Percentiles rank a stretch among this genome's conserved stretches.
Evolutionary conservation across 352 stramenopile species (phyloP).

Genomic region (Globisporangium emineosum): DNA sequence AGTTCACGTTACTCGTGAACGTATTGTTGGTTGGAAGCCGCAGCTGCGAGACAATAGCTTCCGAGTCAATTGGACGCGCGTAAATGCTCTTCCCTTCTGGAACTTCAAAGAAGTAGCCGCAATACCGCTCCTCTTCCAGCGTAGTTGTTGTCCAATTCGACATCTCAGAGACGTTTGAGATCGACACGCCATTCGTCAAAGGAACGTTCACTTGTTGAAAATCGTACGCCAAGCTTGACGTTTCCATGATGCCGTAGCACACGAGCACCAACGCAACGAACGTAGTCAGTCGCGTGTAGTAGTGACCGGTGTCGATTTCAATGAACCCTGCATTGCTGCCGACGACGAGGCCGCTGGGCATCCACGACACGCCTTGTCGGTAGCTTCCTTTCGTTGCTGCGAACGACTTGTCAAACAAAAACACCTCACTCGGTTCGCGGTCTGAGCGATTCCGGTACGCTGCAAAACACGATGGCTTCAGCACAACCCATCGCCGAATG

Average conservation of each 20-base stretch:
- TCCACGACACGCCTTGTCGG: slow-evolving; percentile 82
- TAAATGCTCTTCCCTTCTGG: slow-evolving; percentile 49
- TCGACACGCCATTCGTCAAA: slow-evolving; percentile 20
- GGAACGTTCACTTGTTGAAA: slow-evolving; percentile 46
- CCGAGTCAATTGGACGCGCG: slow-evolving; percentile 23
- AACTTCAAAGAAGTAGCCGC: slow-evolving; percentile 69
- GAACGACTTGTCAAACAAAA: slow-evolving; percentile 86
- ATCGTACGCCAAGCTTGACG: slow-evolving; percentile 57
- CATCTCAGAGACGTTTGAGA: slow-evolving; percentile 22
- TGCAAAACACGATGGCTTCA: slow-evolving; percentile 85
- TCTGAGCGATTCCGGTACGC: slow-evolving; percentile 74
- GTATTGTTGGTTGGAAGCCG: slow-evolving; percentile 38
- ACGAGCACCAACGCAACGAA: slow-evolving; percentile 57
- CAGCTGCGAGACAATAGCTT: slow-evolving; percentile 52
- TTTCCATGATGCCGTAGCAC: slow-evolving; percentile 63
- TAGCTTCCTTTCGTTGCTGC: slow-evolving; percentile 75
- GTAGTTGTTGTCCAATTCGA: slow-evolving; percentile 42
- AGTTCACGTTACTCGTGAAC: slow-evolving; percentile 49
- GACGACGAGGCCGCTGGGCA: slow-evolving; percentile 81
- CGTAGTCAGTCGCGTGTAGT: slow-evolving; percentile 80
- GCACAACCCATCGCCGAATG: slow-evolving; percentile 81
- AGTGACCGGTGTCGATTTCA: slow-evolving; percentile 83
- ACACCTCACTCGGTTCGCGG: slow-evolving; percentile 79
- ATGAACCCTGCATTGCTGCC: slow-evolving; percentile 79
- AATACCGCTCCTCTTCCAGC: slow-evolving; percentile 40